Evolutionary conservation across 1,139 yeast genomes (phyloP).

Genomic region (Taphrina deformans): DNA sequence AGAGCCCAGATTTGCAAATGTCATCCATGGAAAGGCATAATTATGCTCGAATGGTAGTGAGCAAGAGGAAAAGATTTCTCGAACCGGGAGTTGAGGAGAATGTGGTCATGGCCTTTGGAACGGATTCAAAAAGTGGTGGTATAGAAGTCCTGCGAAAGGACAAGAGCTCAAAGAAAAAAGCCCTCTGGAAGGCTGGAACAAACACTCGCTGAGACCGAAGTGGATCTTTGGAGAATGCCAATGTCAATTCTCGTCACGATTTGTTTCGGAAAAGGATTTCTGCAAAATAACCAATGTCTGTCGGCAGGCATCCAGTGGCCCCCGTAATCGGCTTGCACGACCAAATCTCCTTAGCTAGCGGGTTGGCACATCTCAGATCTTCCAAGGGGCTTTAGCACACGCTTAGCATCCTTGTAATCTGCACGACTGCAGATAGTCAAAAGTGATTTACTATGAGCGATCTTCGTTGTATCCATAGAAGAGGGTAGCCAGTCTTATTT

Average conservation of each 20-base stretch:
- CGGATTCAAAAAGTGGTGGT: constrained; percentile 32
- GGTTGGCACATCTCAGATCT: not conserved
- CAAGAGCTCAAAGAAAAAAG: constrained; percentile 13
- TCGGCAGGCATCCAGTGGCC: too few species aligned
- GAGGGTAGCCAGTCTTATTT: not conserved
- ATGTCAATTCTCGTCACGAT: too few species aligned
- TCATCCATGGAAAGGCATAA: constrained; percentile 24
- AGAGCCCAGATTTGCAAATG: constrained; percentile 8
- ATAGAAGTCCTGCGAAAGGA: constrained; percentile 30
- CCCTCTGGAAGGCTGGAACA: constrained; percentile 22
- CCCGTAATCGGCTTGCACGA: too few species aligned
- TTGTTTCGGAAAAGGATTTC: too few species aligned
- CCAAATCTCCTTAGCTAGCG: too few species aligned
- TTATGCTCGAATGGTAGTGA: constrained; percentile 22
- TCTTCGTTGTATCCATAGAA: not conserved
- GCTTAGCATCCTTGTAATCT: not conserved
- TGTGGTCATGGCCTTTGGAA: constrained; percentile 32
- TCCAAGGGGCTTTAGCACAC: not conserved
- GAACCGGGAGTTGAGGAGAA: constrained; percentile 29
- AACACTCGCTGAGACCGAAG: constrained; percentile 1
- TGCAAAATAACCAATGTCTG: too few species aligned
- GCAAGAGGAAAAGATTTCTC: constrained; percentile 1
- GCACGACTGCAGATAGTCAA: not conserved
- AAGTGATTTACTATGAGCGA: not conserved
- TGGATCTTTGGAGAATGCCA: not conserved